Evolutionary conservation across 1,284 basidiomycete genomes (phyloP).

Genomic region (Cerrena zonata): DNA sequence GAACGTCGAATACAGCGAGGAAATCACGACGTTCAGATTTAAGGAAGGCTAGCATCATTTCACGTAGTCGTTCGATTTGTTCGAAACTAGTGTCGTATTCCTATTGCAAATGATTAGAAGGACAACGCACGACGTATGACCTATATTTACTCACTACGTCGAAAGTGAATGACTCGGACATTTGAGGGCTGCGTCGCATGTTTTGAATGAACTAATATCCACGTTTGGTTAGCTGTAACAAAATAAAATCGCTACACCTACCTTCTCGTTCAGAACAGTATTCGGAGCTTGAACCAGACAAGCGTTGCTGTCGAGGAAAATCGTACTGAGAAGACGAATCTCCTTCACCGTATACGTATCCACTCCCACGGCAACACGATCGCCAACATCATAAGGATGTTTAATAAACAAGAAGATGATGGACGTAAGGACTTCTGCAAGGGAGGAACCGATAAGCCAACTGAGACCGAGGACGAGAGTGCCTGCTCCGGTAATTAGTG

Average conservation of each 20-base stretch:
- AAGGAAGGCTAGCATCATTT: slow-evolving; percentile 79
- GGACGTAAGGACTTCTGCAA: slow-evolving; percentile 65
- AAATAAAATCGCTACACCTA: slow-evolving; percentile 24
- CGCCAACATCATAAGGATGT: slow-evolving; percentile 87
- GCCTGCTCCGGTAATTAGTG: slow-evolving; percentile 75
- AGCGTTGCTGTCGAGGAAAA: slow-evolving; percentile 61
- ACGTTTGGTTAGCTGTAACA: slow-evolving; percentile 15
- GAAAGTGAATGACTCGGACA: slow-evolving; percentile 76
- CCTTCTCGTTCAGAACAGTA: slow-evolving; percentile 60
- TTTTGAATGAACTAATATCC: slow-evolving; percentile 59
- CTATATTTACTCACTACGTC: slow-evolving; percentile 57
- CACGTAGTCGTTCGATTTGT: slow-evolving; percentile 73
- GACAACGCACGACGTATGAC: not conserved
- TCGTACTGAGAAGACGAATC: slow-evolving; percentile 76
- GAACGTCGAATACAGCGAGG: slow-evolving; percentile 66
- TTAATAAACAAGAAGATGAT: slow-evolving; percentile 86
- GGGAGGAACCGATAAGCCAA: slow-evolving; percentile 79
- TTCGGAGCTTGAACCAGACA: slow-evolving; percentile 67
- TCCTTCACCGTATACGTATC: slow-evolving; percentile 79
- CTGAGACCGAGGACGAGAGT: slow-evolving; percentile 81
- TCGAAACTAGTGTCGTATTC: slow-evolving; percentile 77
- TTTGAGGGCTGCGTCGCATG: slow-evolving; percentile 65
- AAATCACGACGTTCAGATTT: slow-evolving; percentile 68
- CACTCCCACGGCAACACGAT: slow-evolving; percentile 56
- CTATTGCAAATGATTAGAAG: too few relatives aligned